A percentile compares a stretch with the other conserved stretches of the same genome.
Evolutionary conservation across 345 rosid genomes (phyloP).

Genomic region (Syzygium oleosum): DNA sequence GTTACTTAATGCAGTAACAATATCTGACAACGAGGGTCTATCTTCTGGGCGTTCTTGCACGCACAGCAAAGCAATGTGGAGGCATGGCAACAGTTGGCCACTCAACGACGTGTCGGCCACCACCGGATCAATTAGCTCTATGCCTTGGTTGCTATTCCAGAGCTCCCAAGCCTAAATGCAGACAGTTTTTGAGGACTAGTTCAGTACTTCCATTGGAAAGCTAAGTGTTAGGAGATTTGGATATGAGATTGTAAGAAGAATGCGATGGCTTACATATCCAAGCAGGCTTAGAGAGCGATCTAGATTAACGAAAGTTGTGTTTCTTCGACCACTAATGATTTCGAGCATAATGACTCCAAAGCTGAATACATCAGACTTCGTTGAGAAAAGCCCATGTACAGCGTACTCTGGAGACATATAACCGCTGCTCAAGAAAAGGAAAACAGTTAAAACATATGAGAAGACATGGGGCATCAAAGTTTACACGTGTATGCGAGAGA

Average conservation of each 20-base stretch:
- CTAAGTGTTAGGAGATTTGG: neutral
- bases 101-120: neutral
- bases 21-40: constrained; percentile 14
- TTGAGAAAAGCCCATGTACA: constrained; percentile 8
- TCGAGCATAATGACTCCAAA: constrained; percentile 22
- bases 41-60: constrained; percentile 14
- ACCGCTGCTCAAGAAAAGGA: constrained; percentile 2
- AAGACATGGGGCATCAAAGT: neutral
- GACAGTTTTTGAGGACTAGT: neutral
- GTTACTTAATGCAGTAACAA: constrained; percentile 9
- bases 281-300: constrained; percentile 3
- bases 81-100: neutral
- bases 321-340: constrained; percentile 15
- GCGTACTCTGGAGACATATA: constrained; percentile 28
- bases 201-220: neutral
- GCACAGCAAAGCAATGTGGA: constrained; percentile 21
- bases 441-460: neutral
- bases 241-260: neutral
- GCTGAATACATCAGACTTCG: constrained; percentile 22
- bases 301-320: neutral
- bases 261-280: constrained; percentile 6
- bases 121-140: constrained; percentile 3
- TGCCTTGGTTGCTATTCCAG: neutral
- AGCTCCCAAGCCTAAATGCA: constrained; percentile 17
- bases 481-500: neutral